phyloP scores from a whole-genome alignment of 164 flowering plant species.

The Annona squamosa region DNA sequence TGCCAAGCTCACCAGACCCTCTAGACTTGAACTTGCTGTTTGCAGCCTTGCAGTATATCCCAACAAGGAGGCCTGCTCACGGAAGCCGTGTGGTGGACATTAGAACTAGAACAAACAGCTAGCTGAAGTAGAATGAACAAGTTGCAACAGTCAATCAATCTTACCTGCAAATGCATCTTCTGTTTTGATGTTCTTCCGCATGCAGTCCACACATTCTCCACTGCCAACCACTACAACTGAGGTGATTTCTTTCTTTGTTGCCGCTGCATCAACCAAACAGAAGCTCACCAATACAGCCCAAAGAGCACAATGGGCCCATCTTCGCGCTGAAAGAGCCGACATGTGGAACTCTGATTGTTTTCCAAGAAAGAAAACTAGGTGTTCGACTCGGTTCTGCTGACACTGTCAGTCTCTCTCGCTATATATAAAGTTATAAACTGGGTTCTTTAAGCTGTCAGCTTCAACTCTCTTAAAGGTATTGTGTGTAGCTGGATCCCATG shows the following conservation, averaged over 20 bases:
- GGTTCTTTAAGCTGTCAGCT: constrained; percentile 10
- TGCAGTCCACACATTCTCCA: constrained; percentile 65
- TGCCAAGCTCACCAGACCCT: constrained; percentile 49
- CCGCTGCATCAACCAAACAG: constrained; percentile 22
- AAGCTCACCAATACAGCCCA: constrained; percentile 25
- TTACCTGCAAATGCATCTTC: constrained; percentile 66
- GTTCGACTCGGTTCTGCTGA: constrained; percentile 22
- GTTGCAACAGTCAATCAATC: not conserved
- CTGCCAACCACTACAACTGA: constrained; percentile 57
- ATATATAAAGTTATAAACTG: not conserved
- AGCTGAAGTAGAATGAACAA: not conserved
- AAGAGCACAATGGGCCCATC: constrained; percentile 30
- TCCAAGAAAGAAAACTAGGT: not conserved
- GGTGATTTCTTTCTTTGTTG: constrained; percentile 9
- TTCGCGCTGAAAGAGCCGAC: constrained; percentile 5
- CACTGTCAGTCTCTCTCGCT: constrained; percentile 7
- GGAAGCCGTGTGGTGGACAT: not conserved
- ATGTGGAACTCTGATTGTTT: too few species aligned
- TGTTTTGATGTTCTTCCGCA: constrained; percentile 31
- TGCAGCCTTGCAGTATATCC: constrained; percentile 53
- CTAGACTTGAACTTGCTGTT: constrained; percentile 40
- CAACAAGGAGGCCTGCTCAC: constrained; percentile 52
- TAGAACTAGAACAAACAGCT: not conserved
- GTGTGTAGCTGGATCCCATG: constrained; percentile 36
- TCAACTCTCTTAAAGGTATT: constrained; percentile 27